Evolutionary conservation across 2,329 filamentous ascomycete genomes (phyloP), one percentile per base, ranked within the genome.

Genomic region (Fusarium solani-melongenae): DNA sequence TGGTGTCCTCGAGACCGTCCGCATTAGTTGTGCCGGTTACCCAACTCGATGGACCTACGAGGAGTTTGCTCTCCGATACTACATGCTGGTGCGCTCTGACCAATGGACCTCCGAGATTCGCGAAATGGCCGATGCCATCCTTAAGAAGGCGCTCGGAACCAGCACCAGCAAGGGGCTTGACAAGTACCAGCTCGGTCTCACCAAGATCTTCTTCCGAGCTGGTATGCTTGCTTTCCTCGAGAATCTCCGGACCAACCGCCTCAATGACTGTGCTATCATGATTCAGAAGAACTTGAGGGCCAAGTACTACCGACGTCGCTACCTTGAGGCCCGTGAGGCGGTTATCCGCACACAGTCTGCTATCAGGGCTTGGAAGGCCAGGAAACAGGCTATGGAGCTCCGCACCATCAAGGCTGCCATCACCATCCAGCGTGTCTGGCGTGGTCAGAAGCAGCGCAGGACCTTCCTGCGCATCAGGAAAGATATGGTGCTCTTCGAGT

Each of bases 41-140:
- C 96, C 96, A 17, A 98, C 96, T 53, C 89, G 96, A 81, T 99
- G 96, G 97, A 98, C 96, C 0, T 99, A 98, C 81, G 96, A 99
- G 81, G 96, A 99, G 81, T 99, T 99, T 83, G 96, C 96, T 20
- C 87, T 98, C 68, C 92, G 96, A 70, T 99, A 99, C 86, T 99
- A 99, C 86, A 98, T 99, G 94, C 88, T 99, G 72, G 94, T 98
- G 56, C 94, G 92, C 59, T 98, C 96, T 5, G 88, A 88, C 20
- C 90, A 94, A 78, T 98, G 96, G 96, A 98, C 95, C 6, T 92
- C 94, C 0, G 95, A 98, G 82, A 98, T 99, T 76, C 91, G 94
- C 61, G 88, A 95, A 67, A 98, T 99, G 93, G 96, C 95, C 53
- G 94, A 97, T 82, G 93, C 93, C 22, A 99, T 99, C 78, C 84